A percentile compares a stretch with the other conserved stretches of the same genome.
Evolutionary conservation across 2,329 filamentous ascomycete species (phyloP).

Genomic region (Xylaria sp.): DNA sequence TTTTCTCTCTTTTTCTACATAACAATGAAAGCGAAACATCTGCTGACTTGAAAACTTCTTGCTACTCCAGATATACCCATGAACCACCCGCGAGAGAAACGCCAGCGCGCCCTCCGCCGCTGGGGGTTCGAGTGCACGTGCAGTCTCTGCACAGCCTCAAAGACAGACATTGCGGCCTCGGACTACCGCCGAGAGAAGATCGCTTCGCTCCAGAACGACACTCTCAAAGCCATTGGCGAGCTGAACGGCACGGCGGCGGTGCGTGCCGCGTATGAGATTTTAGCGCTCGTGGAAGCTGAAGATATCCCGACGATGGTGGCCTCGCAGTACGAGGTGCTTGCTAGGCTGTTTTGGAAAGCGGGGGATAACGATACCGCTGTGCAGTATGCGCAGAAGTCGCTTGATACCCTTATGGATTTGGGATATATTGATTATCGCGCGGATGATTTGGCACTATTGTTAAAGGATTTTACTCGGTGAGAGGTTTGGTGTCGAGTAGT

Average conservation of each 20-base stretch:
- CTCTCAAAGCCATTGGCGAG: conserved; percentile 36
- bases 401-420: conserved; percentile 40
- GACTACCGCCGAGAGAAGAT: conserved; percentile 42
- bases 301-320: conserved; percentile 41
- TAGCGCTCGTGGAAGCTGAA: conserved; percentile 39
- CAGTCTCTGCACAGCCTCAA: conserved; percentile 39
- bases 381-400: conserved; percentile 39
- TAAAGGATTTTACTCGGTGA: conserved; percentile 23
- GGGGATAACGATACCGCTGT: conserved; percentile 37
- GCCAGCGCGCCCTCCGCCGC: conserved; percentile 36
- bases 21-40: background rate
- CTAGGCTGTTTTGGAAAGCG: conserved; percentile 42
- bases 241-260: conserved; percentile 39
- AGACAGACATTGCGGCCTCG: conserved; percentile 36
- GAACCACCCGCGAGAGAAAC: conserved; percentile 37
- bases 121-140: conserved; percentile 46
- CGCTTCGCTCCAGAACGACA: conserved; percentile 33
- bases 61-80: conserved; percentile 38
- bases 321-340: conserved; percentile 45
- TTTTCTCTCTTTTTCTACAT: too few relatives aligned
- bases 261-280: conserved; percentile 38
- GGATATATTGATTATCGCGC: conserved; percentile 37
- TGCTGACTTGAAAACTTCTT: background rate
- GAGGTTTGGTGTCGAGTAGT: too few relatives aligned
- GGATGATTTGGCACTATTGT: conserved; percentile 30